phyloP scores from a whole-genome alignment of 208 protist species.

The Trypanosoma avium region DNA sequence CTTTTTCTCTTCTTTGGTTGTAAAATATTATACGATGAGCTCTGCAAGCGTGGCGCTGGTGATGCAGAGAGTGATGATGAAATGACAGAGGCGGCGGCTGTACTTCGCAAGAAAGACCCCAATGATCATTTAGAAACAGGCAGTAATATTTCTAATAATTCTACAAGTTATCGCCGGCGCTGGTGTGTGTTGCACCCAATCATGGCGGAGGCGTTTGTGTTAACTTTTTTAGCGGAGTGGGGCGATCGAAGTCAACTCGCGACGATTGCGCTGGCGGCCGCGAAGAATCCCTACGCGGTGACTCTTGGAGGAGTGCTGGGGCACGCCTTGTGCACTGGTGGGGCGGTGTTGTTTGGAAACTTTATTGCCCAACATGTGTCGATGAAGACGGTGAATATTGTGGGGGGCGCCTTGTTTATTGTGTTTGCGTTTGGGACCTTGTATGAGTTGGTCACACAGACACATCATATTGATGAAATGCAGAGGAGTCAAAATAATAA shows the following conservation, averaged over 20 bases:
- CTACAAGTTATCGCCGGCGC: conserved; percentile 38
- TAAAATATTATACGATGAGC: conserved; percentile 86
- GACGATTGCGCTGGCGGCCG: conserved; percentile 92
- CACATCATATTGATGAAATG: conserved; percentile 31
- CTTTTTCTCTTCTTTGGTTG: conserved; percentile 93
- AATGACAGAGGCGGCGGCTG: conserved; percentile 81
- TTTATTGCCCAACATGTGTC: conserved; percentile 77
- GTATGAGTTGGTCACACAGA: conserved; percentile 46
- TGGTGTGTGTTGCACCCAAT: conserved; percentile 63
- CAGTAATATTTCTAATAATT: conserved; percentile 16
- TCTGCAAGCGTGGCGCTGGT: conserved; percentile 40
- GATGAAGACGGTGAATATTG: conserved; percentile 74
- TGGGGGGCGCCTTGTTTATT: conserved; percentile 81
- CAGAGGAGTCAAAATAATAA: background rate
- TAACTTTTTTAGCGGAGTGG: conserved; percentile 97
- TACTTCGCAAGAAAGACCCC: conserved; percentile 72
- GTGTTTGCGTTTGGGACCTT: conserved; percentile 72
- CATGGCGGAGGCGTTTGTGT: conserved; percentile 91
- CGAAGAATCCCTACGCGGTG: conserved; percentile 93
- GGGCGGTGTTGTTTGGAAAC: conserved; percentile 92
- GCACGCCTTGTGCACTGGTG: conserved; percentile 93
- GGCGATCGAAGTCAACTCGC: conserved; percentile 97
- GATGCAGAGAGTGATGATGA: conserved; percentile 87
- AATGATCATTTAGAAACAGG: conserved; percentile 66
- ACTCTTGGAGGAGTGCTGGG: conserved; percentile 92